A percentile compares a stretch with the other conserved stretches of the same genome.
phyloP scores from a whole-genome alignment of 164 flowering plant species.

The Nymphaea colorata region DNA sequence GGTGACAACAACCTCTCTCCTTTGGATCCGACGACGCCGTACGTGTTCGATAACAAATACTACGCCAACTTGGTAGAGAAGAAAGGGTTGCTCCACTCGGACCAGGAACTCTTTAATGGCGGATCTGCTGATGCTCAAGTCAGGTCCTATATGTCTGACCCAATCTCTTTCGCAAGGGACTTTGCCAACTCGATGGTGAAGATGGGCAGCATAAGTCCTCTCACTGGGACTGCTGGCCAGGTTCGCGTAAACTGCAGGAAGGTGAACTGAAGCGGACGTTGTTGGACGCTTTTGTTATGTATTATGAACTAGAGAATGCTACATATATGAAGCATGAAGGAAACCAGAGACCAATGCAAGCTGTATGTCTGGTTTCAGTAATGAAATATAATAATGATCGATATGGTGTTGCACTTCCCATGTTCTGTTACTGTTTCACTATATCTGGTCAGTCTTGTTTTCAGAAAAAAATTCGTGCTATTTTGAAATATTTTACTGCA shows the following conservation, averaged over 20 bases:
- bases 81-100: slow-evolving; percentile 24
- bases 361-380: too few species aligned
- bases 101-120: slow-evolving; percentile 21
- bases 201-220: slow-evolving; percentile 23
- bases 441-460: too few species aligned
- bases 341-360: too few species aligned
- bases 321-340: too few species aligned
- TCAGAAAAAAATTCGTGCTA: too few species aligned
- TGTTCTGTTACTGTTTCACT: too few species aligned
- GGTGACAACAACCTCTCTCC: slow-evolving; percentile 9
- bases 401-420: too few species aligned
- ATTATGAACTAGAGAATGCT: too few species aligned
- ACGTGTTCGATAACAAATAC: slow-evolving; percentile 16
- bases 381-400: too few species aligned
- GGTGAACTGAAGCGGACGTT: not conserved
- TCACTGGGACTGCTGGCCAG: slow-evolving; percentile 19
- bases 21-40: slow-evolving; percentile 18
- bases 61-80: slow-evolving; percentile 12
- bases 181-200: slow-evolving; percentile 20
- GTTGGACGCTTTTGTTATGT: not conserved
- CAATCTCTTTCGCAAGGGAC: slow-evolving; percentile 12
- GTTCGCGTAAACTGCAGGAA: slow-evolving; percentile 25
- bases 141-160: slow-evolving; percentile 7
- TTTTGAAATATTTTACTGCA: too few species aligned
- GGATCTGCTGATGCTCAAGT: slow-evolving; percentile 12